Evolutionary conservation across 305 asterid species (phyloP), one percentile per base, ranked within the genome.

Genomic region (Fraxinus latifolia): DNA sequence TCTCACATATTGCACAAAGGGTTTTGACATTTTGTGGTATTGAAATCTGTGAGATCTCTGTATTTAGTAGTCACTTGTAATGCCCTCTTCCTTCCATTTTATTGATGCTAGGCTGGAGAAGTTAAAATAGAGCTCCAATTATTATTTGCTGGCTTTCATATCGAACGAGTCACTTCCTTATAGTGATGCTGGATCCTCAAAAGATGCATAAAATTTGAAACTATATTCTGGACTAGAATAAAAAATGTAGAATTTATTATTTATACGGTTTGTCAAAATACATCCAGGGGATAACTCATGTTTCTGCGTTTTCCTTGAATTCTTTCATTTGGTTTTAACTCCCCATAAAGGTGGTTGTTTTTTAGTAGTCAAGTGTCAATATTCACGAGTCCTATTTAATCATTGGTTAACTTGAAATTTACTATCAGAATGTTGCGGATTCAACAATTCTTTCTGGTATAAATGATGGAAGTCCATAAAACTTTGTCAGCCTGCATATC

Each of bases 91-190:
- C 29, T 19, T 58, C 68, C 9, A 32, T 29, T 68, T 68, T 68
- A 68, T 68, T 68, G 75, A 31, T 68, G 11, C 34, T 68, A 5
- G 68, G 75, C 75, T 68, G 75, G 75, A 31, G 75, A 68, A 68
- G 21, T 68, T 68, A 68, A 68, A 68, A 68, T 29, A 14, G 21
- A 58, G 75, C 75, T 68, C 39, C 39, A 32, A 32, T 29, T 7
- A 32, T 14, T 27, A 4, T 68, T 68, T 32, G 21, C 42, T 25
- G 4, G 36, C 74, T 27, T 58, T 58, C 74, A 27, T 68, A 27
- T 14, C 17, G 21, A 68, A 31, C 17, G 12, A 19, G 11, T 15
- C 71, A 62, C 71, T 62, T 68, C 37, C 19, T 27, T 68, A 0
- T n/a, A 68, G 31, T 27, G 75, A 68, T 68, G 23, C 39, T 68